phyloP scores from a whole-genome alignment of 106 monocot species.

The Acorus calamus region DNA sequence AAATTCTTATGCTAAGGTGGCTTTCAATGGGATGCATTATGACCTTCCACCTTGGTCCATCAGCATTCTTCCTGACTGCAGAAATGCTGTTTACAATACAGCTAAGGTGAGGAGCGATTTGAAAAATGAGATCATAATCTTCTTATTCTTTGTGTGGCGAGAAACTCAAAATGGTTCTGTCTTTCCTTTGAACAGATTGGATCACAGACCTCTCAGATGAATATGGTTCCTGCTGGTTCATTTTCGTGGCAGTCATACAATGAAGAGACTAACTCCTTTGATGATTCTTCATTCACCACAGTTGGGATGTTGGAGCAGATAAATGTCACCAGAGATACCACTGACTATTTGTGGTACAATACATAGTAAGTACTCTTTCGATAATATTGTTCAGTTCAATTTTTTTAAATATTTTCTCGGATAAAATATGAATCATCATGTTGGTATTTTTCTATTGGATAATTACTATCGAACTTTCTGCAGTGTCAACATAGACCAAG shows the following conservation, averaged over 20 bases:
- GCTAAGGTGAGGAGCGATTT: conserved; percentile 52
- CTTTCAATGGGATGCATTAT: conserved; percentile 77
- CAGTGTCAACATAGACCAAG: conserved; percentile 43
- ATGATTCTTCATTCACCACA: conserved; percentile 52
- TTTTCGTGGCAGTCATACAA: conserved; percentile 74
- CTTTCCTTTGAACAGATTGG: conserved; percentile 39
- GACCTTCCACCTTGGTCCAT: conserved; percentile 96
- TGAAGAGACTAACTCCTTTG: conserved; percentile 36
- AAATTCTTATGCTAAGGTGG: conserved; percentile 33
- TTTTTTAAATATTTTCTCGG: neutral
- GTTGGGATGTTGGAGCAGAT: conserved; percentile 78
- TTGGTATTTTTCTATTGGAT: neutral
- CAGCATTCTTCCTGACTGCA: conserved; percentile 93
- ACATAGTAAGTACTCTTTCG: conserved; percentile 63
- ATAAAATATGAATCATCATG: neutral
- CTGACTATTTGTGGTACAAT: conserved; percentile 96
- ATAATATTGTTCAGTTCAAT: neutral
- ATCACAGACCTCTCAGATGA: conserved; percentile 45
- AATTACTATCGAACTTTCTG: neutral
- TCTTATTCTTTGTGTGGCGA: no score
- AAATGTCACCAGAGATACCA: conserved; percentile 74
- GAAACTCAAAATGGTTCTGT: neutral
- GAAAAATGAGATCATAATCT: no score
- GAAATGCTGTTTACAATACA: conserved; percentile 76
- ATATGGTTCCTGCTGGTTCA: conserved; percentile 50